A percentile compares a stretch with the other conserved stretches of the same genome.
Conservation (phyloP, 1,284 basidiomycete genomes). For the Erythrobasidium hasegawianum region DNA sequence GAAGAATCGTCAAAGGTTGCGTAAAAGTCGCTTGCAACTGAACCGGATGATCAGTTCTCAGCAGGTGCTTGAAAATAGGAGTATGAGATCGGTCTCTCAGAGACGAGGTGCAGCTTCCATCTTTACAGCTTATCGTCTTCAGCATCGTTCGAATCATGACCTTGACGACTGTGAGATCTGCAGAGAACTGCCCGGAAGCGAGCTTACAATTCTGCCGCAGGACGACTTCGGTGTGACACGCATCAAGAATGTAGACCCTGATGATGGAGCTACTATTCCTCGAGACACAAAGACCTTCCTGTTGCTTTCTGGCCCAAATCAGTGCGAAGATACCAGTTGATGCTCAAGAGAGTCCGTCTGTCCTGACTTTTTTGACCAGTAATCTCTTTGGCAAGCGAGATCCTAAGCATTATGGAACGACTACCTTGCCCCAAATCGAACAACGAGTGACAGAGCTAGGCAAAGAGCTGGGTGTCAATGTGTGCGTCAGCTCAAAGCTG, state of each 20-base stretch:
- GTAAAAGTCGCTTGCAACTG: too few relatives aligned
- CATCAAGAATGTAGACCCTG: slow-evolving; percentile 40
- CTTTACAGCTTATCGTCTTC: too few relatives aligned
- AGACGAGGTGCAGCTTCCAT: too few relatives aligned
- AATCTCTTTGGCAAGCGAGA: slow-evolving; percentile 43
- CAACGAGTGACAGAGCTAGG: slow-evolving; percentile 38
- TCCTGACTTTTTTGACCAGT: slow-evolving; percentile 4
- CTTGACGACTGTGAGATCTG: too few relatives aligned
- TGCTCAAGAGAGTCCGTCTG: neutral
- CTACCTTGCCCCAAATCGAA: slow-evolving; percentile 42
- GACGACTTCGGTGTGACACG: slow-evolving; percentile 37
- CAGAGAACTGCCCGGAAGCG: too few relatives aligned
- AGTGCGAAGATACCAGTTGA: slow-evolving; percentile 16
- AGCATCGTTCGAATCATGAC: too few relatives aligned
- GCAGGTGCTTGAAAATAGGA: too few relatives aligned
- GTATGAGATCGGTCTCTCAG: too few relatives aligned
- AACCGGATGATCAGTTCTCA: too few relatives aligned
- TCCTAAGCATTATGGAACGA: slow-evolving; percentile 41
- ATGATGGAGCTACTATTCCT: slow-evolving; percentile 28
- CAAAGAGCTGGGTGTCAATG: slow-evolving; percentile 41
- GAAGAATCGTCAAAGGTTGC: too few relatives aligned
- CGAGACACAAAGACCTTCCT: slow-evolving; percentile 41
- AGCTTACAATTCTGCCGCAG: slow-evolving; percentile 21
- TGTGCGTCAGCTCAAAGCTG: slow-evolving; percentile 34
- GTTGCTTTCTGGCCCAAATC: slow-evolving; percentile 41